Base-by-base conservation (phyloP, 2,329 filamentous ascomycete genomes). In the Drechslera avenae region DNA sequence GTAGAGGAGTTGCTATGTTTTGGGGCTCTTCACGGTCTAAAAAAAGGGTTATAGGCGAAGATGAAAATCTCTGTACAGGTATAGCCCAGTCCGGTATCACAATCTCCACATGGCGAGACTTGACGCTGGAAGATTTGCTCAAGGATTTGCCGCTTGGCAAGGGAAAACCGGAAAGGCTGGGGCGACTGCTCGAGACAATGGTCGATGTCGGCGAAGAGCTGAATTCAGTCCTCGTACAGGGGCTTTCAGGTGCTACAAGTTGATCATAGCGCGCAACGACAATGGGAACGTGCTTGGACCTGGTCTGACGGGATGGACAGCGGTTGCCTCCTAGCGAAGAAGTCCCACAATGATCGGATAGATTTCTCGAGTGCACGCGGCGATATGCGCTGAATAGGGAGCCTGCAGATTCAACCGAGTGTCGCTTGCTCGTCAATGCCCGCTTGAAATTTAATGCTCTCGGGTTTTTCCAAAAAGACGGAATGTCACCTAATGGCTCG, bases 81-180 rank as follows among this genome's bases (percentile, higher is more conserved):
- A 72, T 63, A 44, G 74, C 76, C 73, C 73, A 78, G 47, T 72
- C 62, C 35, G 77, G 75, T 56, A 79, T 79, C 53, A 77, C 65
- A 62, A 79, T 79, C 69, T 79, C 76, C 50, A 79, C 77, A 79
- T 80, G 76, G 72, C 78, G 71, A 39, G 73, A 67, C 60, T 67
- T 62, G 42, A 62, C 51, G 50, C 60, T 69, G 17, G 62, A 62
- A 36, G 68, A 69, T 46, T 70, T 63, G 44, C 60, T 63, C 36
- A 65, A 58, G 36, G 63, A 64, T 53, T 67, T 71, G 52, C 62
- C 61, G 42, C 56, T 60, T 46, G 67, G 62, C 7, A 63, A 56
- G 21, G 64, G 60, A 26, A 66, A 66, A 39, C 57, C 56, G 31
- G 62, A 66, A 50, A 68, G 57, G 54, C 64, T 71, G 26, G 64